A percentile compares a stretch with the other conserved stretches of the same genome.
Evolutionary conservation across 371 early-diverging fungal species (phyloP).

Genomic region (Lichtheimia ornata): DNA sequence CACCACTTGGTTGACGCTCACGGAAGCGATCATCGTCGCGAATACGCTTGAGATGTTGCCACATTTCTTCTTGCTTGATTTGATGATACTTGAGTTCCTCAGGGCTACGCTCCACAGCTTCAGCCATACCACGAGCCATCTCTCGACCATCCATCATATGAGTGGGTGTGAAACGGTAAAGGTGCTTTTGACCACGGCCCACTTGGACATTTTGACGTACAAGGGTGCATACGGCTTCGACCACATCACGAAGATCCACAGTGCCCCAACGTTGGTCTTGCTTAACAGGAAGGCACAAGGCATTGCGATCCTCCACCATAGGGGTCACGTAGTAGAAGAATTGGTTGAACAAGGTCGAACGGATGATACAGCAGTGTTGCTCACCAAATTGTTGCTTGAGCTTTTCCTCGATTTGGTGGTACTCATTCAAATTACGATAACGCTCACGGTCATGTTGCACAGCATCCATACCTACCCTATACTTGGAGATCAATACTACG

Average conservation of each 20-base stretch:
- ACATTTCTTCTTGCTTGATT: constrained; percentile 18
- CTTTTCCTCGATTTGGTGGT: constrained; percentile 28
- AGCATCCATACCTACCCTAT: constrained; percentile 34
- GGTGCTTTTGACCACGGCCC: constrained; percentile 16
- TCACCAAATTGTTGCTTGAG: constrained; percentile 25
- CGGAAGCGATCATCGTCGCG: constrained; percentile 34
- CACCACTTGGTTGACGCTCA: constrained; percentile 10
- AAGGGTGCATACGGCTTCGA: constrained; percentile 31
- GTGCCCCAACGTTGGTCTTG: constrained; percentile 29
- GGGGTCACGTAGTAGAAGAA: constrained; percentile 39
- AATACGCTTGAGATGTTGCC: constrained; percentile 25
- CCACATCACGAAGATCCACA: constrained; percentile 33
- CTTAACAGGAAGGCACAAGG: constrained; percentile 27
- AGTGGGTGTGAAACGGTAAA: constrained; percentile 27
- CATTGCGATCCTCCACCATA: constrained; percentile 27
- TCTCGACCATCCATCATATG: constrained; percentile 18
- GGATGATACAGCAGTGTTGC: constrained; percentile 26
- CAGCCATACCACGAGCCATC: constrained; percentile 25
- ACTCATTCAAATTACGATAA: constrained; percentile 21
- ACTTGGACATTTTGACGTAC: constrained; percentile 15
- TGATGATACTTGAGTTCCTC: constrained; percentile 22
- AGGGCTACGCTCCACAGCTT: constrained; percentile 24
- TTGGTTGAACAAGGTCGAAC: constrained; percentile 28
- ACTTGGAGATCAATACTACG: not conserved
- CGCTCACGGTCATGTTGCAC: constrained; percentile 13